Base-by-base conservation (phyloP, 2,329 filamentous ascomycete genomes). In the Diaporthe sp. region DNA sequence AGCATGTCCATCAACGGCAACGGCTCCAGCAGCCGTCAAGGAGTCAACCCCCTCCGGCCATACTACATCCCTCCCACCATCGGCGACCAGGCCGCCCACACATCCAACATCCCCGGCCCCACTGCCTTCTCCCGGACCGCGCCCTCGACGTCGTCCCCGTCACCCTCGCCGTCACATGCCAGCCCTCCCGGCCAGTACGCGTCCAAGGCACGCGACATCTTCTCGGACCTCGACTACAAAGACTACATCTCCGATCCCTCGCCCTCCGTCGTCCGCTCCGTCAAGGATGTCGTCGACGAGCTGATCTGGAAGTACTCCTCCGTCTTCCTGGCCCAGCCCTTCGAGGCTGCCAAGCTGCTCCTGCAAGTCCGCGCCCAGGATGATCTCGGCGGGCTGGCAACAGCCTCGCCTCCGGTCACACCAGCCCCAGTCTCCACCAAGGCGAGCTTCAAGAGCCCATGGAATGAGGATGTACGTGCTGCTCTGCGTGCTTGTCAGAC, bases 281-380 rank as follows among this genome's bases (percentile, higher is more conserved):
- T 93, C 58, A 94, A 94, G 82, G 92, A 93, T 77, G 86, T 98
- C 76, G 82, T 98, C 65, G 95, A 98, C 82, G 93, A 96, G 83
- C 91, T 97, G 78, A 83, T 98, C 84, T 97, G 96, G 92, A 96
- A 97, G 82, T 99, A 99, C 86, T 94, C 93, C 19, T 95, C 93
- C 75, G 93, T 98, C 34, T 85, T 98, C 81, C 92, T 98, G 82
- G 94, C 95, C 72, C 97, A 99, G 85, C 97, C 97, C 19, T 98
- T 99, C 84, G 97, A 98, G 87, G 96, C 98, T 75, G 95, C 96
- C 81, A 98, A 98, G 89, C 97, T 93, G 19, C 91, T 98, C 74
- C 86, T 99, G 79, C 97, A 99, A 85, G 92, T 95, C 71, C 91
- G 89, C 78, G 85, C 84, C 77, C 90, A 92, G 80, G 89, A 90